Base-by-base conservation (phyloP, 495 filamentous ascomycete species). In the Poronia punctata region DNA sequence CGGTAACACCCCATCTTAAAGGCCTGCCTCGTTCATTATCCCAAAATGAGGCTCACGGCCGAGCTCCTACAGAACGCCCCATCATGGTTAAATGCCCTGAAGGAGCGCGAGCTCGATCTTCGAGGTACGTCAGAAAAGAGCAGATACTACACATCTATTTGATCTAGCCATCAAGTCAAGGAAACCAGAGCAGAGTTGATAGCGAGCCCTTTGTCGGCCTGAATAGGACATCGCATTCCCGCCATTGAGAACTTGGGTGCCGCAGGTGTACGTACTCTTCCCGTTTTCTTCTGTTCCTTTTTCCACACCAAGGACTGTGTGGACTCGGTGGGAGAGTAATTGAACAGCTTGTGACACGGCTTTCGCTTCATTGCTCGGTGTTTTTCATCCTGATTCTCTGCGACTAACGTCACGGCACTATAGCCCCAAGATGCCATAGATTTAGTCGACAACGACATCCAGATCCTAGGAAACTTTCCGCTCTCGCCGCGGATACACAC, bases 51-150 rank as follows among this genome's bases (percentile, higher is more conserved):
- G 73, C 76, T 98, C 66, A 96, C 88, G 40, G 81, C 86, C 50
- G 92, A 97, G 60, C 83, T 95, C 54, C 88, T 97, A 58, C 75
- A 83, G 61, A 78, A 75, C 65, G 90, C 90, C 45, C 83, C 90
- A 44, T 94, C 87, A 61, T 99, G 94, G 79, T 84, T 96, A 57
- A 97, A 97, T 71, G 86, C 90, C 48, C 74, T 97, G 67, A 89
- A 86, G 64, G 92, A 99, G 72, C 86, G 93, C 57, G 93, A 99
- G 76, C 77, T 99, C 57, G 88, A 96, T 74, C 88, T 99, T 52
- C 81, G 93, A 97, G 93, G 93, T 99, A 80, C 83, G 88, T 89
- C 76, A 82, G 86, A 85, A 89, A 95, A 90, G 88, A 80, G 71
- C 85, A 89, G 88, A 89, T 93, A 82, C 87, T 95, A 83, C 88